These are phyloP conservation scores for Paramyrothecium sp. DNA, from an alignment of 2,329 filamentous ascomycete species.

Conservation along the genomic window DNA sequence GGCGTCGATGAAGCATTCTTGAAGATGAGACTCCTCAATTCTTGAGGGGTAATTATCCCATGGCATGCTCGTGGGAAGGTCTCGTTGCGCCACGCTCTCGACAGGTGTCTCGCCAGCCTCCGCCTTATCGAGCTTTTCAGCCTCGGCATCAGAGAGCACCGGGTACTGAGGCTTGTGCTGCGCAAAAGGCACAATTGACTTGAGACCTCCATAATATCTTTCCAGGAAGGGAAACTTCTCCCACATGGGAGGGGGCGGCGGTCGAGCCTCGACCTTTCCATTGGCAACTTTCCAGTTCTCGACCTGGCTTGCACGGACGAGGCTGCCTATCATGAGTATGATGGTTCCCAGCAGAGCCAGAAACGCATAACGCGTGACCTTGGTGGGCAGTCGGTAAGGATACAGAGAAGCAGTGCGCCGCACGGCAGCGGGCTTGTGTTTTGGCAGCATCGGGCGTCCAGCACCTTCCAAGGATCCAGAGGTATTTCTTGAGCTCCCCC, in stretches of 20 bases:
- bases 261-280: constrained; percentile 39
- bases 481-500: constrained; percentile 53
- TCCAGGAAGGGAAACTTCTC: constrained; percentile 82
- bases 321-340: constrained; percentile 71
- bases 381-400: constrained; percentile 66
- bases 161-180: constrained; percentile 83
- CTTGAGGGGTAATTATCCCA: constrained; percentile 32
- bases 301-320: constrained; percentile 71
- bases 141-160: constrained; percentile 16
- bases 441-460: constrained; percentile 41
- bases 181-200: constrained; percentile 62
- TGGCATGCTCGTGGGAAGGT: constrained; percentile 24
- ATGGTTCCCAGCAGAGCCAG: constrained; percentile 67
- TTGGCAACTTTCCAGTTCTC: constrained; percentile 65
- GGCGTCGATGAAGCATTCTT: constrained; percentile 77
- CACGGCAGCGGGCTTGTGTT: constrained; percentile 22
- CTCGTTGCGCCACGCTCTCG: constrained; percentile 10
- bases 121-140: constrained; percentile 12
- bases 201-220: constrained; percentile 86
- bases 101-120: constrained; percentile 10
- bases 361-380: constrained; percentile 76
- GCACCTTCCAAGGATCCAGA: constrained; percentile 42
- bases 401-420: constrained; percentile 24
- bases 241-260: constrained; percentile 70
- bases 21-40: constrained; percentile 49